Percentiles rank a stretch among this genome's conserved stretches.
These are phyloP conservation scores for Populus tremula DNA, from an alignment of 345 rosid genomes.

Conservation along the genomic window DNA sequence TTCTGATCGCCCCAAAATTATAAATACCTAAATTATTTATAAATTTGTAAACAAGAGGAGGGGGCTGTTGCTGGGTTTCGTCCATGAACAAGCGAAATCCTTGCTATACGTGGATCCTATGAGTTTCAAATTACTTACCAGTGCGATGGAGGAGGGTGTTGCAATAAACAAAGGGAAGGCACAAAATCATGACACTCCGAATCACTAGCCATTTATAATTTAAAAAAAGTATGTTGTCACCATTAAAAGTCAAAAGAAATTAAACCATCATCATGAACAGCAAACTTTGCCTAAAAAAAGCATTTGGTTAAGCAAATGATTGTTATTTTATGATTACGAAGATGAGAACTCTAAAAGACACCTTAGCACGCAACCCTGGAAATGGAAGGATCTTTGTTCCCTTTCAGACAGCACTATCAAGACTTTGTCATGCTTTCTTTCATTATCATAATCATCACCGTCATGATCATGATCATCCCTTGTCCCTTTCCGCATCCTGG, in stretches of 20 bases:
- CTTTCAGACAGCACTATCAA: slow-evolving; percentile 33
- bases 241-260: not conserved
- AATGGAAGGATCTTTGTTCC: slow-evolving; percentile 31
- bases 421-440: slow-evolving; percentile 32
- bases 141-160: not conserved
- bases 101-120: no score
- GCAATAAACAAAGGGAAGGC: not conserved
- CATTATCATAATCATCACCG: slow-evolving; percentile 29
- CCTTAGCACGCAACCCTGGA: slow-evolving; percentile 17
- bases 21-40: no score
- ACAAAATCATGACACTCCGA: not conserved
- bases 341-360: slow-evolving; percentile 4
- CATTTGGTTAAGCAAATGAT: not conserved
- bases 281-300: not conserved
- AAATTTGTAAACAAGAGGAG: no score
- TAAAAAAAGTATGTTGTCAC: not conserved
- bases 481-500: slow-evolving; percentile 26
- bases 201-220: not conserved
- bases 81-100: no score
- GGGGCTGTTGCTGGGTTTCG: no score
- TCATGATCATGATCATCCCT: slow-evolving; percentile 11
- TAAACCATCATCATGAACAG: not conserved
- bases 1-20: no score
- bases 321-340: slow-evolving; percentile 1
- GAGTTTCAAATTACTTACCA: no score